Conservation (phyloP, 2,329 filamentous ascomycete species). For the Pseudogymnoascus sp. region DNA sequence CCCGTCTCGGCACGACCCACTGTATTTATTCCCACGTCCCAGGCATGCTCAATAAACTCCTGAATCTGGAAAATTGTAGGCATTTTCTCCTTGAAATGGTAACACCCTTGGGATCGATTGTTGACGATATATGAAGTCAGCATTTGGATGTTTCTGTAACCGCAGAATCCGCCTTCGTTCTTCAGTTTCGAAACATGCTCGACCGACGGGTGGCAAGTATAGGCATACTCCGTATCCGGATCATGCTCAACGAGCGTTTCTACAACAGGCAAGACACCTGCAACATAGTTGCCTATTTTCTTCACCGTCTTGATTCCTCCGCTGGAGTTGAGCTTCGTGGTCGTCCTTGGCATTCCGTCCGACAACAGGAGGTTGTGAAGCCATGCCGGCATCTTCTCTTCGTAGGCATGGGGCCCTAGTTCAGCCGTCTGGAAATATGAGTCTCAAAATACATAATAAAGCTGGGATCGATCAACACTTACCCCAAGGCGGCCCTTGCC, state of each 20-base stretch:
- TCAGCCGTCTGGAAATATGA: constrained; percentile 40
- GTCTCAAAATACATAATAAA: constrained; percentile 15
- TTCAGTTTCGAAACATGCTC: constrained; percentile 75
- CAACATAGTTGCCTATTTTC: constrained; percentile 38
- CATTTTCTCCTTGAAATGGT: constrained; percentile 51
- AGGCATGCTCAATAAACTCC: constrained; percentile 77
- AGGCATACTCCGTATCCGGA: constrained; percentile 57
- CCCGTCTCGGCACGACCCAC: constrained; percentile 74
- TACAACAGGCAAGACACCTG: constrained; percentile 54
- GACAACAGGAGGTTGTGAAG: constrained; percentile 54
- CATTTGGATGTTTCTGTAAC: constrained; percentile 94
- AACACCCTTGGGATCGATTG: constrained; percentile 45
- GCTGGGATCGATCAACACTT: constrained; percentile 16
- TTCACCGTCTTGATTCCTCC: constrained; percentile 36
- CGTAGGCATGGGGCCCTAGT: constrained; percentile 63
- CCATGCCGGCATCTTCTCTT: constrained; percentile 67
- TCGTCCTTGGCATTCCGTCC: constrained; percentile 46
- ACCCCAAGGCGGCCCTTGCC: constrained; percentile 27
- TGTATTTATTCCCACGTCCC: constrained; percentile 76
- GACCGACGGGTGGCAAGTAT: constrained; percentile 68
- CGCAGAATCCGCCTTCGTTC: constrained; percentile 84
- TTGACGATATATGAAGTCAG: constrained; percentile 69
- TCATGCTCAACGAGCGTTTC: constrained; percentile 58
- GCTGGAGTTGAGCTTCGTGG: constrained; percentile 40
- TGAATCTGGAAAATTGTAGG: constrained; percentile 79